phyloP scores from a whole-genome alignment of 75 land plant genomes.

The Selaginella tamariscina region DNA sequence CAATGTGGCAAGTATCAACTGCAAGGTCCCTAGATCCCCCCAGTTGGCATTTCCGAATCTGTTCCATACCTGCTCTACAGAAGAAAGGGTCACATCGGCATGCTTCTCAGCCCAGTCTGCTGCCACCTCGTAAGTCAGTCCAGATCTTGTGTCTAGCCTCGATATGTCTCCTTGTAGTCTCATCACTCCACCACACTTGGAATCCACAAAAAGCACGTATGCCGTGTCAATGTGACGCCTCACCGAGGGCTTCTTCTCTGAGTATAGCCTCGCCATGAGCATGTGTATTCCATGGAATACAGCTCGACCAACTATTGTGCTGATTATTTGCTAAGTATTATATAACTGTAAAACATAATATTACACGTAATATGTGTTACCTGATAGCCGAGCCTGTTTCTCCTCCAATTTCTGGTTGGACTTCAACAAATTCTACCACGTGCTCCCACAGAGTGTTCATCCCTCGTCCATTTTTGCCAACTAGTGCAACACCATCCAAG shows the following conservation, averaged over 20 bases:
- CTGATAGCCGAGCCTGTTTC: constrained; percentile 9
- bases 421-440: constrained; percentile 44
- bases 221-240: constrained; percentile 34
- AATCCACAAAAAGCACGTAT: constrained; percentile 46
- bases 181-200: constrained; percentile 52
- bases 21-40: constrained; percentile 57
- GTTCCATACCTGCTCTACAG: constrained; percentile 54
- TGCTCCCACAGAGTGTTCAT: constrained; percentile 50
- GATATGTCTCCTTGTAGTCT: constrained; percentile 48
- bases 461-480: constrained; percentile 31
- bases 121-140: constrained; percentile 34
- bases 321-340: too few species aligned
- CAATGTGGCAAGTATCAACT: constrained; percentile 48
- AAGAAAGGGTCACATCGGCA: constrained; percentile 42
- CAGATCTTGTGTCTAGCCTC: constrained; percentile 39
- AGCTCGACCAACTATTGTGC: constrained; percentile 42
- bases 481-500: constrained; percentile 44
- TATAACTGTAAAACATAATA: too few species aligned
- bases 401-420: constrained; percentile 29
- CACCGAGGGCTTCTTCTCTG: constrained; percentile 18
- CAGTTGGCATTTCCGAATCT: constrained; percentile 70
- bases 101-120: constrained; percentile 48
- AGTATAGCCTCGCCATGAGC: constrained; percentile 43
- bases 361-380: too few species aligned
- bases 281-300: constrained; percentile 58